Evolutionary conservation across 768 basidiomycete species (phyloP).

Genomic region (Tylopilus vinaceipallidus): DNA sequence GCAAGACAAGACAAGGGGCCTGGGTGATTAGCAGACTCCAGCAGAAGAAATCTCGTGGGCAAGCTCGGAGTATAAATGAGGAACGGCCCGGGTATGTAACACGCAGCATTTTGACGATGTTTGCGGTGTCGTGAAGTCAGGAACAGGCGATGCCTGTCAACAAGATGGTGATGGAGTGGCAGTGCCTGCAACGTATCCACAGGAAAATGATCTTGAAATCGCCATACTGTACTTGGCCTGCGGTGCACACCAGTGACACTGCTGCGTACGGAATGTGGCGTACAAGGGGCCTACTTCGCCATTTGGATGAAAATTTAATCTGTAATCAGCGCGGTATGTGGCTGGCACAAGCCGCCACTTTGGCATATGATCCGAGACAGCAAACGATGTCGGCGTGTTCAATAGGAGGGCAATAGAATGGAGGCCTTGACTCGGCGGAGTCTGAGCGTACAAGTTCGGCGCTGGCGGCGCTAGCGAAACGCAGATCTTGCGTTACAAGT

Average conservation of each 20-base stretch:
- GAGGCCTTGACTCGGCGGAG: no score
- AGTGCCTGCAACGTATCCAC: slow-evolving; percentile 8
- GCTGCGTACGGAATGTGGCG: slow-evolving; percentile 11
- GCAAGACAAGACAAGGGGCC: neutral
- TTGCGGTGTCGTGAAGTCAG: slow-evolving; percentile 14
- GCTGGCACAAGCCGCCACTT: no score
- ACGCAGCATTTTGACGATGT: slow-evolving; percentile 4
- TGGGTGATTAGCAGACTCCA: neutral
- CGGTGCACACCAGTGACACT: no score
- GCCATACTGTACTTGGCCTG: no score
- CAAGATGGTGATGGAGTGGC: slow-evolving; percentile 8
- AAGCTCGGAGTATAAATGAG: slow-evolving; percentile 20
- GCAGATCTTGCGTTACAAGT: no score
- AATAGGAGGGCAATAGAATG: no score
- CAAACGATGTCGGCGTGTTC: no score
- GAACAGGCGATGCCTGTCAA: slow-evolving; percentile 15
- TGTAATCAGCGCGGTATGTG: no score
- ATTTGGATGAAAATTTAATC: no score
- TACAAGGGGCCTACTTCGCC: no score
- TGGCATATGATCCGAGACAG: no score
- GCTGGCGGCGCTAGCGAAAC: neutral
- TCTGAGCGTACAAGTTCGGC: neutral
- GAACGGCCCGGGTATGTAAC: slow-evolving; percentile 6
- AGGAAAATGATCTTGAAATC: slow-evolving; percentile 4
- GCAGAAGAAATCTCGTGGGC: slow-evolving; percentile 1